A percentile compares a stretch with the other conserved stretches of the same genome.
These are phyloP conservation scores for Fonsecaea erecta DNA, from an alignment of 2,329 filamentous ascomycete genomes.

Conservation along the genomic window DNA sequence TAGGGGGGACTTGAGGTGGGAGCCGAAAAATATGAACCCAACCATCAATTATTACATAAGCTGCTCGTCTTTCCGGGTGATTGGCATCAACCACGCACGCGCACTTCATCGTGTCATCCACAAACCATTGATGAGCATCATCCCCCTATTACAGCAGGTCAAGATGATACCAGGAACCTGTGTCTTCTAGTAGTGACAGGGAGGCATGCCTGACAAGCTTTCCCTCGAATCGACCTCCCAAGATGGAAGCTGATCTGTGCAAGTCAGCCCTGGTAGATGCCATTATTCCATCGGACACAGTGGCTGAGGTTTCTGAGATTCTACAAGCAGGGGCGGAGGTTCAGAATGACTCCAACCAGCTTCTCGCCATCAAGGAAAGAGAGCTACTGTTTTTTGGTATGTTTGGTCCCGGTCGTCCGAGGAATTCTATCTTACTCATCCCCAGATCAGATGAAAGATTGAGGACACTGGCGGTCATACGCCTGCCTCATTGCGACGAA, in stretches of 20 bases:
- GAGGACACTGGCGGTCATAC: conserved; percentile 56
- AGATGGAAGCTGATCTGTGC: conserved; percentile 47
- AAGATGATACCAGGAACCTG: neutral
- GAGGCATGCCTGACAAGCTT: neutral
- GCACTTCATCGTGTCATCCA: neutral
- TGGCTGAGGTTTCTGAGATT: conserved; percentile 24
- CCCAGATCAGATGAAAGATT: conserved; percentile 60
- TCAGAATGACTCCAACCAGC: conserved; percentile 47
- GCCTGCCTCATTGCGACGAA: conserved; percentile 57
- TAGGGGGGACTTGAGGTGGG: neutral
- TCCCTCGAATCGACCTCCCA: neutral
- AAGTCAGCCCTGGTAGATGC: conserved; percentile 50
- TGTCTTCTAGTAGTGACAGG: neutral
- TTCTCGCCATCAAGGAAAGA: conserved; percentile 57
- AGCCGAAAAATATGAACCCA: neutral
- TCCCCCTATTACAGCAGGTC: neutral
- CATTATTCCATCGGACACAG: conserved; percentile 49
- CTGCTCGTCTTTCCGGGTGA: neutral
- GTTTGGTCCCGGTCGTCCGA: neutral
- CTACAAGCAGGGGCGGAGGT: conserved; percentile 42
- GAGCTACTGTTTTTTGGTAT: conserved; percentile 51
- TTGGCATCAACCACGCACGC: neutral
- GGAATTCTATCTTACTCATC: conserved; percentile 53
- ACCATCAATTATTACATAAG: neutral
- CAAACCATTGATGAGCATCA: neutral